phyloP scores from a whole-genome alignment of 495 filamentous ascomycete species.

The Aeminium ludgeri region DNA sequence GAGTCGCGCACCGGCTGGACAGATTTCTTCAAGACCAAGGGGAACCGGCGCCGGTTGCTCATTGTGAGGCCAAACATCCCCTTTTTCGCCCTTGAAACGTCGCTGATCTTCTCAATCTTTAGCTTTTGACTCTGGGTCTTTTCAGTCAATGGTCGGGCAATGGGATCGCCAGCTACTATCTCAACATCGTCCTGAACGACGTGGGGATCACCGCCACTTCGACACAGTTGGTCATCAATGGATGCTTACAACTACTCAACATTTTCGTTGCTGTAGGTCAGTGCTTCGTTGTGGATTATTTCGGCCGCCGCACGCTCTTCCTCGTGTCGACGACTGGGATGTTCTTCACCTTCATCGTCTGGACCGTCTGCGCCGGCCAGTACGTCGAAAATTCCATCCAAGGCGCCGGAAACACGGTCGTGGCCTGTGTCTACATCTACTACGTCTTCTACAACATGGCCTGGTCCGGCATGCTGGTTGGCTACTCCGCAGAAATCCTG shows the following conservation, averaged over 20 bases:
- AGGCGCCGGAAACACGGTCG: conserved; percentile 4
- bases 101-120: neutral
- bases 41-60: conserved; percentile 11
- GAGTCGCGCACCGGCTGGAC: conserved; percentile 9
- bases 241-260: conserved; percentile 10
- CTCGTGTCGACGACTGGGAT: conserved; percentile 7
- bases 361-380: conserved; percentile 17
- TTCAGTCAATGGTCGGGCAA: conserved; percentile 15
- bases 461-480: conserved; percentile 37
- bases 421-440: conserved; percentile 22
- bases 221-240: conserved; percentile 9
- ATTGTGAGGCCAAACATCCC: no score
- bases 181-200: conserved; percentile 15
- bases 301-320: conserved; percentile 10
- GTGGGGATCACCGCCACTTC: conserved; percentile 19
- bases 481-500: conserved; percentile 43
- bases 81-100: neutral
- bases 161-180: conserved; percentile 8
- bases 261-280: conserved; percentile 7
- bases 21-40: conserved; percentile 9
- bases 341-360: conserved; percentile 13
- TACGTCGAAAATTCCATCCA: conserved; percentile 10
- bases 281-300: conserved; percentile 12
- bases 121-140: conserved; percentile 7
- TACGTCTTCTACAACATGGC: conserved; percentile 20